These are phyloP conservation scores for Orbilia javanica DNA, from an alignment of 2,329 filamentous ascomycete species.

Conservation along the genomic window DNA sequence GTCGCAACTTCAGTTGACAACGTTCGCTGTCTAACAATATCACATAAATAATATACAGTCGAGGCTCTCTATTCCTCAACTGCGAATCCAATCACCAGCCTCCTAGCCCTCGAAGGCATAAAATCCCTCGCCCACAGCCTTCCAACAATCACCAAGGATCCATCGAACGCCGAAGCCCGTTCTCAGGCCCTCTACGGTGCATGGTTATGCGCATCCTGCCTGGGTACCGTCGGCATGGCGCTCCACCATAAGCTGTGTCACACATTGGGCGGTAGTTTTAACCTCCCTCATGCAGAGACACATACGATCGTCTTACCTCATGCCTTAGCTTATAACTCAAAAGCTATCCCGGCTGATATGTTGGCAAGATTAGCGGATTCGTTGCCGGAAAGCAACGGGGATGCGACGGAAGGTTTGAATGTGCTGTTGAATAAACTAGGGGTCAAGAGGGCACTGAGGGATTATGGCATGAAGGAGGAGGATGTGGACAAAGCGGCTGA, in stretches of 20 bases:
- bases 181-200: slow-evolving; percentile 73
- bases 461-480: slow-evolving; percentile 73
- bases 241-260: slow-evolving; percentile 78
- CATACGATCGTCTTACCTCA: slow-evolving; percentile 75
- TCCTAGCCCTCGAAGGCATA: slow-evolving; percentile 73
- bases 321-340: slow-evolving; percentile 74
- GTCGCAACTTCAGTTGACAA: not conserved
- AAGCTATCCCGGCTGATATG: slow-evolving; percentile 68
- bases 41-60: slow-evolving; percentile 63
- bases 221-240: slow-evolving; percentile 74
- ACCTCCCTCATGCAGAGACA: slow-evolving; percentile 75
- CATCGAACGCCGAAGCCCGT: slow-evolving; percentile 68
- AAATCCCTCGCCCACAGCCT: slow-evolving; percentile 70
- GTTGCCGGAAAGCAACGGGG: slow-evolving; percentile 72
- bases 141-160: slow-evolving; percentile 69
- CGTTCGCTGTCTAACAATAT: not conserved
- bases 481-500: slow-evolving; percentile 74
- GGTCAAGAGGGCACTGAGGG: slow-evolving; percentile 70
- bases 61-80: slow-evolving; percentile 75
- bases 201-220: slow-evolving; percentile 74
- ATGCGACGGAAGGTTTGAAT: slow-evolving; percentile 73
- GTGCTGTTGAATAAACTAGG: slow-evolving; percentile 70
- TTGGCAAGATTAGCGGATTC: slow-evolving; percentile 70
- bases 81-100: slow-evolving; percentile 72
- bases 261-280: slow-evolving; percentile 74